Conservation (phyloP, 306 rosid species). For the Calophaca sinica region DNA sequence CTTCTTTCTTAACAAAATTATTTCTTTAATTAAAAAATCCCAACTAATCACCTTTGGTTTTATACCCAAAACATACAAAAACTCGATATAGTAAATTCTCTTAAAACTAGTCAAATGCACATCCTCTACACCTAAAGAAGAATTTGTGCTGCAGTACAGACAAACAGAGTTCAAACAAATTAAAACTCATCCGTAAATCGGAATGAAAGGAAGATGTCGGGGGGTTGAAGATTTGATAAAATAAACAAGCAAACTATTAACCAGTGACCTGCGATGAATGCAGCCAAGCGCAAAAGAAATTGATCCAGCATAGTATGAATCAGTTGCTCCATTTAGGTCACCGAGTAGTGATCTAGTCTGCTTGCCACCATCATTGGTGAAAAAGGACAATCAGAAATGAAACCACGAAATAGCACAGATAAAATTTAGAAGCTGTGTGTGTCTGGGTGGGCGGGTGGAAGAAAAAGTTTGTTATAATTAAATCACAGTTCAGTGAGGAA, state of each 20-base stretch:
- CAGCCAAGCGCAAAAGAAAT: conserved; percentile 95
- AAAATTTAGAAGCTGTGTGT: conserved; percentile 3
- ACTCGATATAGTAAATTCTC: not conserved
- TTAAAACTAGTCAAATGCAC: conserved; percentile 25
- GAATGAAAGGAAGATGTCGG: conserved; percentile 14
- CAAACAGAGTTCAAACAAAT: conserved; percentile 39
- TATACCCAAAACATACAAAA: not conserved
- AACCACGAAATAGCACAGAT: conserved; percentile 10
- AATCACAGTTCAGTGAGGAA: conserved; percentile 29
- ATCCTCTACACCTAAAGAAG: conserved; percentile 2
- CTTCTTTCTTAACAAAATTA: not conserved
- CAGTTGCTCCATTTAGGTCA: conserved; percentile 79
- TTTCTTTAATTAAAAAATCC: not conserved
- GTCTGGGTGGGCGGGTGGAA: not conserved
- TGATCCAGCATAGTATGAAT: conserved; percentile 82
- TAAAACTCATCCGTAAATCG: conserved; percentile 24
- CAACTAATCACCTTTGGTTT: not conserved
- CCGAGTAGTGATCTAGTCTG: conserved; percentile 89
- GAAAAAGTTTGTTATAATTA: conserved; percentile 30
- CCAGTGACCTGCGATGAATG: conserved; percentile 86
- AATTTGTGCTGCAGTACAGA: conserved; percentile 24
- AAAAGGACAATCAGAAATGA: conserved; percentile 40
- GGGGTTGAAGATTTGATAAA: conserved; percentile 30
- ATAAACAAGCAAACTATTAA: conserved; percentile 32
- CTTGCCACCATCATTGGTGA: conserved; percentile 43